Evolutionary conservation across 805 yeast species (phyloP).

Genomic region (Candida tammaniensis): DNA sequence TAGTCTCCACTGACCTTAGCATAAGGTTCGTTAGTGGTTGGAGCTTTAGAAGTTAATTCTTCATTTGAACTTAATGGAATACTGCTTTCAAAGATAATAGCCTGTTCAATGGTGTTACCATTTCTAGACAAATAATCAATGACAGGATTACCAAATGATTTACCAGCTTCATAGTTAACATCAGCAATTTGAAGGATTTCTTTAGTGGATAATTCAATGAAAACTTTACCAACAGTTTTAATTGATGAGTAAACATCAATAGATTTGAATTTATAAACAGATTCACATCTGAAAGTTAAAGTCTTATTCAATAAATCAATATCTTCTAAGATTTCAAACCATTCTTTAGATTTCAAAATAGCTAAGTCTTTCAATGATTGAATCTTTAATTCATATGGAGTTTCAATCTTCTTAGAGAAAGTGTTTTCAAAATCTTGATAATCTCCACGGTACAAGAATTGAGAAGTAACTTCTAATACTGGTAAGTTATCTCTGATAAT

Average conservation of each 20-base stretch:
- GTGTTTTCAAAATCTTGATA: constrained; percentile 88
- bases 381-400: constrained; percentile 78
- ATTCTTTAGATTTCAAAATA: constrained; percentile 89
- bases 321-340: constrained; percentile 83
- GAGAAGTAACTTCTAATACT: constrained; percentile 91
- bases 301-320: constrained; percentile 74
- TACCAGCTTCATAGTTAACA: constrained; percentile 85
- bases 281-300: constrained; percentile 84
- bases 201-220: constrained; percentile 86
- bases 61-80: constrained; percentile 76
- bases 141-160: constrained; percentile 96
- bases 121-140: constrained; percentile 88
- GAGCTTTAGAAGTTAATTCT: constrained; percentile 71
- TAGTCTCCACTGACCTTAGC: constrained; percentile 97
- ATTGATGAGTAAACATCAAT: constrained; percentile 76
- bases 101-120: constrained; percentile 93
- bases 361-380: constrained; percentile 85
- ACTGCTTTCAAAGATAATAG: constrained; percentile 82
- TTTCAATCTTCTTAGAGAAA: constrained; percentile 82
- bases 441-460: constrained; percentile 94
- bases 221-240: constrained; percentile 78
- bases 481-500: constrained; percentile 72
- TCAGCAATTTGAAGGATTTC: constrained; percentile 82
- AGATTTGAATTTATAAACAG: constrained; percentile 78
- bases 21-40: constrained; percentile 93